Conservation (phyloP, 768 basidiomycete genomes). For the Naganishia vaughanmartiniae region DNA sequence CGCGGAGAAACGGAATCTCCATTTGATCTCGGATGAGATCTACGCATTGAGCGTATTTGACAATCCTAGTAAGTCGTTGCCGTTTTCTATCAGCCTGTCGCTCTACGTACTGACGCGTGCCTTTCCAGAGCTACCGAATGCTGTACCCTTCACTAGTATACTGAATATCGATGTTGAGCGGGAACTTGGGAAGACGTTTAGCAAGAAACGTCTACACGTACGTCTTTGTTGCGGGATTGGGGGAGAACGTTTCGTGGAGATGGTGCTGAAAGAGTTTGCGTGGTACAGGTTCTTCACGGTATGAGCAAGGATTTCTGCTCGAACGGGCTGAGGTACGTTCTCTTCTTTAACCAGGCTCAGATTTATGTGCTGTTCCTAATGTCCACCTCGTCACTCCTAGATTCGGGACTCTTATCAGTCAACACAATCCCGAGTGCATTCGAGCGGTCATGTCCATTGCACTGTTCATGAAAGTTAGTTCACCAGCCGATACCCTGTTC, state of each 20-base stretch:
- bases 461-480: conserved; percentile 49
- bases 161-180: conserved; percentile 46
- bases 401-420: conserved; percentile 46
- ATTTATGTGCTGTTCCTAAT: conserved; percentile 1
- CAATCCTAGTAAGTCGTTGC: conserved; percentile 37
- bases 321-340: conserved; percentile 20
- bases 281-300: conserved; percentile 40
- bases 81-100: neutral
- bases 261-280: neutral
- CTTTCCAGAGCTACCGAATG: conserved; percentile 35
- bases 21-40: conserved; percentile 51
- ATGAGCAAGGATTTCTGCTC: conserved; percentile 48
- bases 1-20: conserved; percentile 48
- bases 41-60: conserved; percentile 48
- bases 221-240: conserved; percentile 6
- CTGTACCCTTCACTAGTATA: conserved; percentile 44
- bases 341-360: neutral
- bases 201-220: conserved; percentile 44
- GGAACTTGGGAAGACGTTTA: conserved; percentile 42
- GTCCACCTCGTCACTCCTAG: conserved; percentile 36
- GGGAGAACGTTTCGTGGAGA: neutral
- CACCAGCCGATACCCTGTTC: conserved; percentile 32
- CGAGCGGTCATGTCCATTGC: conserved; percentile 46
- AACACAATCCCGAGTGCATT: conserved; percentile 46
- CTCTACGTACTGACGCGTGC: neutral